These are phyloP conservation scores for bread wheat (Triticum aestivum) DNA, from an alignment of 176 grass and related monocot species.

Conservation along the genomic window IWGSC_CS_RefSeq_v2.1 NC_057797.1:490299546-490300045, in stretches of 20 bases:
- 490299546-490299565: background rate
- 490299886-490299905: no score
- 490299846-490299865: no score
- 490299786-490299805: background rate
- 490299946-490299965: no score
- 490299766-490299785: background rate
- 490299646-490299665: conserved; percentile 68
- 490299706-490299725: conserved; percentile 21
- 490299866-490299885: no score
- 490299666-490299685: conserved; percentile 3
- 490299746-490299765: background rate
- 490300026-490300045: background rate
- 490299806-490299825: background rate
- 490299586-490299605: conserved; percentile 82
- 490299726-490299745: conserved; percentile 28
- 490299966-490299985: no score
- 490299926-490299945: no score
- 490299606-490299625: conserved; percentile 81
- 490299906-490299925: no score
- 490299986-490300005: background rate
- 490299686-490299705: conserved; percentile 21
- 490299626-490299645: conserved; percentile 89
- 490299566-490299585: conserved; percentile 14
- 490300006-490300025: background rate
- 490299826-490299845: no score